phyloP scores from a whole-genome alignment of 1,284 basidiomycete genomes.

The Earliella scabrosa region DNA sequence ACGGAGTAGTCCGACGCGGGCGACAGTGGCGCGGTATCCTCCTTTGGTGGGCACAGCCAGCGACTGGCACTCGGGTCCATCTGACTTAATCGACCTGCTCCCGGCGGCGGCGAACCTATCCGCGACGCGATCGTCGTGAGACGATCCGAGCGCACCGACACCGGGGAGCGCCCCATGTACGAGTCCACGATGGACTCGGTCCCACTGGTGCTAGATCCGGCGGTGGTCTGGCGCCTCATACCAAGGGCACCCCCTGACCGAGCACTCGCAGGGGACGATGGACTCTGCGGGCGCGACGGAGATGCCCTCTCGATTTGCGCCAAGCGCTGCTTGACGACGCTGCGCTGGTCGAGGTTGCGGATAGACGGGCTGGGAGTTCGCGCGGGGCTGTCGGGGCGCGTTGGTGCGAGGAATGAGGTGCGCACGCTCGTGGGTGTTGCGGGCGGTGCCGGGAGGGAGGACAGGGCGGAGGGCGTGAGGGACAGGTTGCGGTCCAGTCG shows the following conservation, averaged over 20 bases:
- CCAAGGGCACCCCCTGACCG: constrained; percentile 3
- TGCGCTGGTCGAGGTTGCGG: constrained; percentile 50
- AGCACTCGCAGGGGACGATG: constrained; percentile 9
- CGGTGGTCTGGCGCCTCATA: constrained; percentile 24
- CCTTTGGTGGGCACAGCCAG: constrained; percentile 6
- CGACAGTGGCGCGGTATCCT: constrained; percentile 18
- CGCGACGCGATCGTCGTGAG: constrained; percentile 23
- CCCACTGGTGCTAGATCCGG: constrained; percentile 16
- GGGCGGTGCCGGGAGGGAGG: constrained; percentile 25
- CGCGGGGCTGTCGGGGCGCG: constrained; percentile 22
- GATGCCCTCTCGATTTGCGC: constrained; percentile 45
- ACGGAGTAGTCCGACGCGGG: constrained; percentile 31
- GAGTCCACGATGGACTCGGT: constrained; percentile 29
- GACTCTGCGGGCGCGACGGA: constrained; percentile 15
- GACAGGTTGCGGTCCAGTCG: constrained; percentile 27
- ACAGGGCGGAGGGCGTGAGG: constrained; percentile 14
- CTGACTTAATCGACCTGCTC: neutral
- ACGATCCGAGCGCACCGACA: constrained; percentile 25
- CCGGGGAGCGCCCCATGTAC: constrained; percentile 20
- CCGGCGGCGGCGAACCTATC: constrained; percentile 15
- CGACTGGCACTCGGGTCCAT: neutral
- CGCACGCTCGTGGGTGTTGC: constrained; percentile 17
- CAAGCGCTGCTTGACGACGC: constrained; percentile 56
- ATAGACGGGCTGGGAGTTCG: constrained; percentile 54
- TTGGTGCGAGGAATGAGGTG: constrained; percentile 10